phyloP scores from a whole-genome alignment of 208 protist species.

The Phytomonas serpens region DNA sequence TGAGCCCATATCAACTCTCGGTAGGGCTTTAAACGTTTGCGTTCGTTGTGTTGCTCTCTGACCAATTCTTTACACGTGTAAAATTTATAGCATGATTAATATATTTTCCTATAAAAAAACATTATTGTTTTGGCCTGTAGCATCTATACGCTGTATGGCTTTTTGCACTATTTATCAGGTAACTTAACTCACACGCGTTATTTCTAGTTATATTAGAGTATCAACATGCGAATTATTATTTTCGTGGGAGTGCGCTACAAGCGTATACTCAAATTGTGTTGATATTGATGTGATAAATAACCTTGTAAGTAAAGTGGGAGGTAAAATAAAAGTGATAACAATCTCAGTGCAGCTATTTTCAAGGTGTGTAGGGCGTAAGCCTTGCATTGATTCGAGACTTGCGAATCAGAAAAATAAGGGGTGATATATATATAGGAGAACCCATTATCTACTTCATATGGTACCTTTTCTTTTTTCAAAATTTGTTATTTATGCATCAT shows the following conservation, averaged over 20 bases:
- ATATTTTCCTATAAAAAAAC: not conserved
- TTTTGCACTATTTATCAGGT: constrained; percentile 1
- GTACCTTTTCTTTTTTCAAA: not conserved
- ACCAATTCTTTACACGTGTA: not conserved
- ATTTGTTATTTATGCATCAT: not conserved
- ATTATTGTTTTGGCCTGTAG: not conserved
- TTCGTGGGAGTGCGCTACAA: constrained; percentile 1
- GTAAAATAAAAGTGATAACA: constrained; percentile 4
- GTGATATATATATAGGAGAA: not conserved
- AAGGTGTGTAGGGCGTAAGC: not conserved
- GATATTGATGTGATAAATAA: not conserved
- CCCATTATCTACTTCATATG: not conserved
- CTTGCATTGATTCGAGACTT: not conserved
- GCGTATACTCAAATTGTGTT: not conserved
- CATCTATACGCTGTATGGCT: not conserved
- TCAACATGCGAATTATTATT: not conserved
- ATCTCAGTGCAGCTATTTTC: not conserved
- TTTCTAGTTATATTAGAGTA: not conserved
- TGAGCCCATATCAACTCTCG: not conserved
- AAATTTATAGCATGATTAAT: not conserved
- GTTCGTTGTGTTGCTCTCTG: not conserved
- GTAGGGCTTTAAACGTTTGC: not conserved
- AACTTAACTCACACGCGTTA: not conserved
- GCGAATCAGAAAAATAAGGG: not conserved
- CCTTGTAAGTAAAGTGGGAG: not conserved